Evolutionary conservation across 495 filamentous ascomycete species (phyloP).

Genomic region (Glonium stellatum): DNA sequence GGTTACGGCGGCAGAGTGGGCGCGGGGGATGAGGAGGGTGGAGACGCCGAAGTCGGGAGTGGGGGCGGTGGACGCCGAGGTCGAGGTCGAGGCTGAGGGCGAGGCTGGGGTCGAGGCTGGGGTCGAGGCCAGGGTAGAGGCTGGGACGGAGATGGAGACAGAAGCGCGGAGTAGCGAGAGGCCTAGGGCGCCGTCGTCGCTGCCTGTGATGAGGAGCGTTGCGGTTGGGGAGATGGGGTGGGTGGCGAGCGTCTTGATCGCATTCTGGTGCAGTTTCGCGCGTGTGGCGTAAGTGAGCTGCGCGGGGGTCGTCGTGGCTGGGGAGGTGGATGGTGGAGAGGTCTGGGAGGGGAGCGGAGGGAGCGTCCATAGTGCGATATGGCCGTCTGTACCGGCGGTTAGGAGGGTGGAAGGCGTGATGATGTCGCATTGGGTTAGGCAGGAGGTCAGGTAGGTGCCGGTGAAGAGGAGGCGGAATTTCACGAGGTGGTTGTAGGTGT

Average conservation of each 20-base stretch:
- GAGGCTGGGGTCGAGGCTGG: constrained; percentile 40
- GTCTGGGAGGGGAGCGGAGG: background rate
- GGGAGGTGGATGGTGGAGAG: background rate
- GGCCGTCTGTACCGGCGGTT: constrained; percentile 58
- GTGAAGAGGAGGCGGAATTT: constrained; percentile 50
- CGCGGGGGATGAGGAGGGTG: constrained; percentile 56
- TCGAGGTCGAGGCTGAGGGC: constrained; percentile 44
- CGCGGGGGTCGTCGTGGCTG: constrained; percentile 4
- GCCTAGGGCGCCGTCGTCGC: constrained; percentile 75
- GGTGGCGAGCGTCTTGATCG: constrained; percentile 54
- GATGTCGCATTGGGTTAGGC: constrained; percentile 62
- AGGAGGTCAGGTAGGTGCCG: constrained; percentile 68
- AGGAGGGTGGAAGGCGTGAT: constrained; percentile 44
- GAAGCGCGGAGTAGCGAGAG: constrained; percentile 41
- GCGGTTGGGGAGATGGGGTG: constrained; percentile 25
- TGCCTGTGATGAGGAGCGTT: constrained; percentile 61
- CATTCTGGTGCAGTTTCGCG: constrained; percentile 57
- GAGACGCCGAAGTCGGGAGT: constrained; percentile 57
- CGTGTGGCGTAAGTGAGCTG: constrained; percentile 29
- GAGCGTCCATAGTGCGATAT: constrained; percentile 48
- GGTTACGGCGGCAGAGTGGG: constrained; percentile 77
- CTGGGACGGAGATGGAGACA: background rate
- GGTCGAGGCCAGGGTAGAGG: constrained; percentile 34
- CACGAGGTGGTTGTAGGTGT: constrained; percentile 46
- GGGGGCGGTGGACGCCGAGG: constrained; percentile 68